Evolutionary conservation across 768 basidiomycete species (phyloP).

Genomic region (Hydnum rufescens): DNA sequence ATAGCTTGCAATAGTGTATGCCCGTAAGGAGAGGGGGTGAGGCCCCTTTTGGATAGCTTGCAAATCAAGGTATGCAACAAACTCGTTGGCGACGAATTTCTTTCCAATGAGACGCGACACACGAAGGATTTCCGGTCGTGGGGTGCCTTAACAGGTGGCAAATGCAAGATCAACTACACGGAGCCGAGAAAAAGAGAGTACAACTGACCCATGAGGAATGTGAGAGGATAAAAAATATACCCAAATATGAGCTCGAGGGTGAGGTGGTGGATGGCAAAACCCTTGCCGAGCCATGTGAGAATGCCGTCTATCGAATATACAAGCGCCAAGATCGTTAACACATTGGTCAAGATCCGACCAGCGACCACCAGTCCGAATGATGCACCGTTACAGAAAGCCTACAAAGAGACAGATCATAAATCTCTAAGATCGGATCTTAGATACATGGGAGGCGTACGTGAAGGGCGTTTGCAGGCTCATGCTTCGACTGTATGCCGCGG

Average conservation of each 20-base stretch:
- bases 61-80: constrained; percentile 45
- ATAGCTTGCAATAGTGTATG: constrained; percentile 68
- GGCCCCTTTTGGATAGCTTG: constrained; percentile 26
- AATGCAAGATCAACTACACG: too few relatives aligned
- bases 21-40: constrained; percentile 45
- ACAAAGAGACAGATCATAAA: too few relatives aligned
- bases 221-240: constrained; percentile 75
- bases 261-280: constrained; percentile 62
- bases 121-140: constrained; percentile 56
- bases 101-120: constrained; percentile 72
- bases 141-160: too few relatives aligned
- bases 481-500: constrained; percentile 36
- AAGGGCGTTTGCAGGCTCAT: constrained; percentile 51
- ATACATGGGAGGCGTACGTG: too few relatives aligned
- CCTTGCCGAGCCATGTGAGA: constrained; percentile 73
- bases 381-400: constrained; percentile 69
- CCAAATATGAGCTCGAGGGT: constrained; percentile 71
- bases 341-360: constrained; percentile 70
- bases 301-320: constrained; percentile 67
- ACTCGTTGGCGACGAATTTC: constrained; percentile 77
- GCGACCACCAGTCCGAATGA: constrained; percentile 71
- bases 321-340: constrained; percentile 67
- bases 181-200: too few relatives aligned
- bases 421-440: too few relatives aligned
- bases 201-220: constrained; percentile 63